Conservation (phyloP, 208 protist species). For the Leishmania aethiopica region DNA sequence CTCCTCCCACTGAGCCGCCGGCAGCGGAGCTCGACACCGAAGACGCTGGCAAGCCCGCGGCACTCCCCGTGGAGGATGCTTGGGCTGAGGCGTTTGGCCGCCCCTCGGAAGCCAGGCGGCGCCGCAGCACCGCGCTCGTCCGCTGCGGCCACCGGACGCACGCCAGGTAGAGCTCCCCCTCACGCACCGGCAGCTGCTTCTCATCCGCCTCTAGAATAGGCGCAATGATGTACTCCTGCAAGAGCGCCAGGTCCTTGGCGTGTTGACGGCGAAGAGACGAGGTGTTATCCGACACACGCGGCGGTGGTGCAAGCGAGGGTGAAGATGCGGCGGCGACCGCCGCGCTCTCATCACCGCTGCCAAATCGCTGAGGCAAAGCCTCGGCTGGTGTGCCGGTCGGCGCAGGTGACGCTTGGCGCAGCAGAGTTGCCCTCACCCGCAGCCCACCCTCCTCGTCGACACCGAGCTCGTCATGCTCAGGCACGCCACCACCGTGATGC, state of each 20-base stretch:
- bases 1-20: conserved; percentile 5
- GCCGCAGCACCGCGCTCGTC: conserved; percentile 58
- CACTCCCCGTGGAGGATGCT: not conserved
- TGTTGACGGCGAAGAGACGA: conserved; percentile 32
- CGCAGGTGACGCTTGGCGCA: conserved; percentile 9
- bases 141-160: conserved; percentile 66
- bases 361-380: not conserved
- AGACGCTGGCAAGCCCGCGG: not conserved
- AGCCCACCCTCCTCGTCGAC: not conserved
- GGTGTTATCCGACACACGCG: conserved; percentile 35
- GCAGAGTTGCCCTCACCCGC: conserved; percentile 1
- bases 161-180: conserved; percentile 72
- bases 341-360: not conserved
- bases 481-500: conserved; percentile 1
- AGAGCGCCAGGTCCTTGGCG: conserved; percentile 39
- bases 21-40: conserved; percentile 2
- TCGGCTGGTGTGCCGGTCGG: not conserved
- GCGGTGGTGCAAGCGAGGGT: conserved; percentile 11
- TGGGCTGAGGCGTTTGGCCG: conserved; percentile 5
- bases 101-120: conserved; percentile 28
- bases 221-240: conserved; percentile 75
- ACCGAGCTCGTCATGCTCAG: not conserved
- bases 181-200: conserved; percentile 49
- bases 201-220: conserved; percentile 62
- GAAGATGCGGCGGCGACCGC: not conserved